Evolutionary conservation across 768 basidiomycete species (phyloP).

Genomic region (Xerocomus spinulosus): DNA sequence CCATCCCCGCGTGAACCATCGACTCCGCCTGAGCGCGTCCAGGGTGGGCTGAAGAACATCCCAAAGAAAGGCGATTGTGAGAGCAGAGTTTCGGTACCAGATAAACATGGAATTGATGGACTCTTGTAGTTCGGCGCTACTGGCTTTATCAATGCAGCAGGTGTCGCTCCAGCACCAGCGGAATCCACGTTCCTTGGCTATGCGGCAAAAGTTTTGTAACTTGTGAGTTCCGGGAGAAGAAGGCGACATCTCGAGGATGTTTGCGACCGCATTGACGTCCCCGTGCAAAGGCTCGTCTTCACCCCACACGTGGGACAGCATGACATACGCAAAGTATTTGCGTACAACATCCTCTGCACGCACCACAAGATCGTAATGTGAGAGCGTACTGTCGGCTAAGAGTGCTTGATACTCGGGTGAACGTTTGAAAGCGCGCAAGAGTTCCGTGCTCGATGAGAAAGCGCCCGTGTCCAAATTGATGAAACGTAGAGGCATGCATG

Average conservation of each 20-base stretch:
- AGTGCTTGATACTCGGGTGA: conserved; percentile 14
- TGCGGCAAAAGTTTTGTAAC: conserved; percentile 20
- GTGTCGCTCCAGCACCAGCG: conserved; percentile 30
- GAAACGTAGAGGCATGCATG: conserved; percentile 21
- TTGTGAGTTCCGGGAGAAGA: conserved; percentile 17
- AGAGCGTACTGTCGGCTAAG: conserved; percentile 5
- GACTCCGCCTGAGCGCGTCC: conserved; percentile 16
- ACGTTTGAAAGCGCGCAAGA: conserved; percentile 14
- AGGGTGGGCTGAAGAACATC: conserved; percentile 15
- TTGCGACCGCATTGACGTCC: conserved; percentile 8
- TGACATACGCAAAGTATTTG: conserved; percentile 24
- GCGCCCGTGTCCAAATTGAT: conserved; percentile 18
- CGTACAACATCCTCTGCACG: conserved; percentile 12
- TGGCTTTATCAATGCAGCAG: conserved; percentile 28
- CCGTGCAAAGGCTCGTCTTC: conserved; percentile 24
- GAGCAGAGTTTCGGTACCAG: conserved; percentile 28
- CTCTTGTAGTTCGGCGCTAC: conserved; percentile 29
- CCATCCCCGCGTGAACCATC: conserved; percentile 26
- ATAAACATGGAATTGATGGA: conserved; percentile 32
- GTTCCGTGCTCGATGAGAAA: conserved; percentile 17
- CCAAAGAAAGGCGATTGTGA: conserved; percentile 29
- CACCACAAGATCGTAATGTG: conserved; percentile 8
- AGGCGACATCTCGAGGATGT: conserved; percentile 17
- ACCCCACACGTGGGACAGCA: conserved; percentile 28
- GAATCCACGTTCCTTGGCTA: conserved; percentile 16